phyloP scores from a whole-genome alignment of 345 rosid species.

The Jatropha curcas region DNA sequence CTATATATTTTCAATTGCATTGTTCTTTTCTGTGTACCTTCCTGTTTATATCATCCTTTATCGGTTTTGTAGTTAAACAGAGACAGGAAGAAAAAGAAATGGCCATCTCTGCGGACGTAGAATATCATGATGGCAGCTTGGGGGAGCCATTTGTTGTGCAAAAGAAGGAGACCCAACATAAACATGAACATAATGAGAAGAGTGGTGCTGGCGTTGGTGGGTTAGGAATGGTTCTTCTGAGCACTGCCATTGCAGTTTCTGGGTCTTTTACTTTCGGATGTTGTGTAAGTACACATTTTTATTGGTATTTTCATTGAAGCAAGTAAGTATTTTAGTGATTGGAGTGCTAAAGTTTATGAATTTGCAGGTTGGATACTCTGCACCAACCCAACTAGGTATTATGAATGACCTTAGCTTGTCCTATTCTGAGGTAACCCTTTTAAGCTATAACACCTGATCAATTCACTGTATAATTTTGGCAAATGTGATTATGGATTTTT shows the following conservation, averaged over 20 bases:
- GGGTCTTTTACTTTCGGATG: constrained; percentile 55
- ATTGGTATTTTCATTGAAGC: background rate
- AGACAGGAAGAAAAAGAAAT: background rate
- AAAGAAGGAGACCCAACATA: constrained; percentile 15
- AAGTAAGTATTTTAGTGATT: background rate
- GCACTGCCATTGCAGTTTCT: constrained; percentile 55
- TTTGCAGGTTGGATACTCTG: constrained; percentile 52
- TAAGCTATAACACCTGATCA: background rate
- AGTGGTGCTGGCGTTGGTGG: constrained; percentile 13
- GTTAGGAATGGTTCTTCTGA: constrained; percentile 53
- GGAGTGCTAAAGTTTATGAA: background rate
- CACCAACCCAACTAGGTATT: constrained; percentile 55
- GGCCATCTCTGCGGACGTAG: background rate
- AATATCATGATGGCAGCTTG: background rate
- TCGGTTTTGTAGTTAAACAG: background rate
- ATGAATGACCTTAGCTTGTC: constrained; percentile 50
- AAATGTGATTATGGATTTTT: background rate
- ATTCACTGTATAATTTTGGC: background rate
- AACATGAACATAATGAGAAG: constrained; percentile 7
- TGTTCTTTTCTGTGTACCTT: background rate
- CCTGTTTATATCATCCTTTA: background rate
- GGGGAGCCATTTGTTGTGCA: constrained; percentile 40
- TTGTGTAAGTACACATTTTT: constrained; percentile 36
- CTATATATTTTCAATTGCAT: background rate
- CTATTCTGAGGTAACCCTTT: constrained; percentile 39